Evolutionary conservation across 768 basidiomycete species (phyloP), one percentile per base, ranked within the genome.

Genomic region (Tylopilus subfusipes): DNA sequence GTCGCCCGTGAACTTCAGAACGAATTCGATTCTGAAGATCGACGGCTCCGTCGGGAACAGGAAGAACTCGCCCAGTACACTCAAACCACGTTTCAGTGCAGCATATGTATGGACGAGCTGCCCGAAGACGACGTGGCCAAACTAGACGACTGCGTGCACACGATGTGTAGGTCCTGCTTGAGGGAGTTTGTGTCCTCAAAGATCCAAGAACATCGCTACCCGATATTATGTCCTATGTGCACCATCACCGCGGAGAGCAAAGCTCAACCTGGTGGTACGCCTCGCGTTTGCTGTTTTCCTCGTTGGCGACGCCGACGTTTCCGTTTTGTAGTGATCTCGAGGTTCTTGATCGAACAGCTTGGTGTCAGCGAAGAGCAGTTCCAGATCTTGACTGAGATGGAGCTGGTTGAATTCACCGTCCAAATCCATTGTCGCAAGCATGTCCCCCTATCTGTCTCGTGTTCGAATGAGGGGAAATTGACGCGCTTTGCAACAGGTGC

Each of bases 161-260:
- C 55, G 16, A 79, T 81, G 62, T 88, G 86, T 65, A 72, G 80
- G 47, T 63, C 69, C 2, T 88, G 86, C 61, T 56, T 85, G 46
- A 69, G 64, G 50, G 57, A 55, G 5, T 77, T 80, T 48, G 68
- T 79, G 13, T 59, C 59, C 29, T 69, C 76, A 6, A 79, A 78
- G 65, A 71, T 87, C 19, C 70, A 72, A 16, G 81, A 82, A 34
- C 76, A 75, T 49, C 76, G 75, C 11, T 86, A 78, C 45, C 86
- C 86, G 5, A 79, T 88, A 29, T 62, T 78, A 13, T 88, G 86
- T 65, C 86, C 86, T 1, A 60, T 77, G 30, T 88, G 86, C 55
- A 67, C 72, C 7, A 39, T 49, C 14, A 64, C 72, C 16, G 63
- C 68, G 29, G 61, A 57, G 11, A 54, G 64, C 14, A 53, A 57